Base-by-base conservation (phyloP, 176 grass and related monocot species). In the Chloris gayana region DNA sequence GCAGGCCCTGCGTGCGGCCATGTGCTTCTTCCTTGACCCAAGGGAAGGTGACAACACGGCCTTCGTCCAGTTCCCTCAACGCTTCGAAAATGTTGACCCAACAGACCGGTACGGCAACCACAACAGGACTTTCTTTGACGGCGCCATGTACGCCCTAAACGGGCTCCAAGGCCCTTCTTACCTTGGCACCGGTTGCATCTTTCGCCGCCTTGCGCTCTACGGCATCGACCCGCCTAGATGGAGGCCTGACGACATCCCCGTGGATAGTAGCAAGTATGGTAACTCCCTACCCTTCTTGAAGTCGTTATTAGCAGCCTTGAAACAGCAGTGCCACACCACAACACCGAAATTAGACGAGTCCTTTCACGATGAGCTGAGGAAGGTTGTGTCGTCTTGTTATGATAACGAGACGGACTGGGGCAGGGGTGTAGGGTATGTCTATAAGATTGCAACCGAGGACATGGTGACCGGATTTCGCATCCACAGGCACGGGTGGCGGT, bases 1-100 rank as follows among this genome's bases (percentile, higher is more conserved):
- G 1, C 45, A 71, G 10, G 73, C 85, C 22, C 57, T 87, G 1
- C 73, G 73, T 4, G 85, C 72, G 1, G 85, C 78, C 2, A 44
- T 77, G 4, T 87, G 85, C 79, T 87, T 82, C 66, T 65, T 87
- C 44, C 33, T 87, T 0, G 85, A 87, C 41, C 2, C 72, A 3
- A 9, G 91, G 14, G 71, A 80, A n/a, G 94, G 94, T 1, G 89
- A 90, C 2, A 44, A 51, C 35, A 86, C 88, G 5, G 92, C 81
- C 57, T 97, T 93, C 63, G 89, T 97, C 19, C 91, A 97, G 31
- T 97, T 97, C 56, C 94, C 94, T 0, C 94, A 97, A 53, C 85
- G 89, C 0, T 97, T 97, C 47, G 89, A 94, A 26, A 90, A 88
- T 14, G 92, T 97, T 3, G 94, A 97, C 41, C 94, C 89, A 6